Conservation (phyloP, 495 filamentous ascomycete species). For the Neurospora sp. region DNA sequence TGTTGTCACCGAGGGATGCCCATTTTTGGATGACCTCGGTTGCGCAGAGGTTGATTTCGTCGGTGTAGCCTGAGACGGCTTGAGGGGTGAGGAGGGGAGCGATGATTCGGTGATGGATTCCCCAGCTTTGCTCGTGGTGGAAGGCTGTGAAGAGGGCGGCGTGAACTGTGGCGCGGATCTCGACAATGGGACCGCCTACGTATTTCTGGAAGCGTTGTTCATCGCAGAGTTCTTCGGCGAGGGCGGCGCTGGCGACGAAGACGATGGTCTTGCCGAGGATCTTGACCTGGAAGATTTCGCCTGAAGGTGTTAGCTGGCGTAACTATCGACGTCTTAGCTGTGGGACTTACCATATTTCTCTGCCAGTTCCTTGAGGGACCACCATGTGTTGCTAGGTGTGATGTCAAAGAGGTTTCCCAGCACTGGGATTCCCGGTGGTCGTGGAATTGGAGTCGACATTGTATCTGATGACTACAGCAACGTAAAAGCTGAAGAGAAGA, state of each 20-base stretch:
- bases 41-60: constrained; percentile 56
- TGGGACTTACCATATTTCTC: constrained; percentile 48
- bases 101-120: constrained; percentile 59
- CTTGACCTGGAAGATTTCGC: constrained; percentile 62
- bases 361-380: constrained; percentile 50
- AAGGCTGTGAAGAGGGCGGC: constrained; percentile 64
- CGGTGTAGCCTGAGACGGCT: constrained; percentile 49
- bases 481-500: neutral
- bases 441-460: constrained; percentile 46
- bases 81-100: constrained; percentile 56
- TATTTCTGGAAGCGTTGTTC: constrained; percentile 57
- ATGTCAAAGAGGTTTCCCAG: constrained; percentile 60
- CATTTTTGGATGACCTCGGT: constrained; percentile 60
- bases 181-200: constrained; percentile 40
- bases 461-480: neutral
- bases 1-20: constrained; percentile 43
- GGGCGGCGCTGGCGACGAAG: constrained; percentile 40
- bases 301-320: constrained; percentile 19
- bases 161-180: constrained; percentile 49
- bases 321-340: neutral
- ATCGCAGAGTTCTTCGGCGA: constrained; percentile 59
- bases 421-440: constrained; percentile 55
- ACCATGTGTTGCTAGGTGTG: constrained; percentile 50
- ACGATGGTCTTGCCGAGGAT: constrained; percentile 30
- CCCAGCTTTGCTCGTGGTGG: constrained; percentile 55